Conservation (phyloP, 2,329 filamentous ascomycete genomes). For the Diplodia corticola region DNA sequence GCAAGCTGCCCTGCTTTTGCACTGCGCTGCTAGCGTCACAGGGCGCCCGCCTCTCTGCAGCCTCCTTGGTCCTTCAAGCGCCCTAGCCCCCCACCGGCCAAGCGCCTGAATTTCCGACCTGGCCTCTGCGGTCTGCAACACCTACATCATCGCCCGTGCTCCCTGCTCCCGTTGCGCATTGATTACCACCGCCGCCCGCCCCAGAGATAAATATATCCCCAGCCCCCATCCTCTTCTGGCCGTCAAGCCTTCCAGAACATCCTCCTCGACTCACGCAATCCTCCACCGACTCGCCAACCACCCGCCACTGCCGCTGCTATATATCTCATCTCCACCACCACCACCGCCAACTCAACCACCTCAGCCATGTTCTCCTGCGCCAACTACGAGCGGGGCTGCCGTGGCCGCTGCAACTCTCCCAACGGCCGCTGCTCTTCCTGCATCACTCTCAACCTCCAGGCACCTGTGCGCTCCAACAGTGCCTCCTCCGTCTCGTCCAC, state of each 20-base stretch:
- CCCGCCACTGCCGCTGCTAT: not conserved
- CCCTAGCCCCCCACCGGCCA: constrained; percentile 17
- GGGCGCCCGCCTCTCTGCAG: constrained; percentile 1
- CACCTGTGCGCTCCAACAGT: constrained; percentile 33
- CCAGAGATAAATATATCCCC: constrained; percentile 18
- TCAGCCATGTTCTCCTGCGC: constrained; percentile 45
- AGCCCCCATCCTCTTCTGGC: not conserved
- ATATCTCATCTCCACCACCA: not conserved
- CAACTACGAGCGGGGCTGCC: constrained; percentile 48
- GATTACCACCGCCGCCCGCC: constrained; percentile 8
- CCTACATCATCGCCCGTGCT: constrained; percentile 19
- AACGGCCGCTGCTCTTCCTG: constrained; percentile 42
- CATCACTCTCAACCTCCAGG: constrained; percentile 42
- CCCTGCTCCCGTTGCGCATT: constrained; percentile 18
- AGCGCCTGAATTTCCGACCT: constrained; percentile 19
- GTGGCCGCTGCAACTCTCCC: constrained; percentile 42
- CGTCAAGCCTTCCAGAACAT: constrained; percentile 10
- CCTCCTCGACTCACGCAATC: constrained; percentile 1
- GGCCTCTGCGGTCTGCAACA: constrained; percentile 13
- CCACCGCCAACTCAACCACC: constrained; percentile 8
- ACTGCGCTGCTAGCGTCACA: constrained; percentile 11
- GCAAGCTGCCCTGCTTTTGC: constrained; percentile 14
- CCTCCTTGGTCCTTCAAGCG: constrained; percentile 8
- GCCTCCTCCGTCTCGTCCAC: constrained; percentile 28
- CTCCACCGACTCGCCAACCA: constrained; percentile 11